phyloP scores from a whole-genome alignment of 306 rosid species.

The Chamaecrista fasciculata region DNA sequence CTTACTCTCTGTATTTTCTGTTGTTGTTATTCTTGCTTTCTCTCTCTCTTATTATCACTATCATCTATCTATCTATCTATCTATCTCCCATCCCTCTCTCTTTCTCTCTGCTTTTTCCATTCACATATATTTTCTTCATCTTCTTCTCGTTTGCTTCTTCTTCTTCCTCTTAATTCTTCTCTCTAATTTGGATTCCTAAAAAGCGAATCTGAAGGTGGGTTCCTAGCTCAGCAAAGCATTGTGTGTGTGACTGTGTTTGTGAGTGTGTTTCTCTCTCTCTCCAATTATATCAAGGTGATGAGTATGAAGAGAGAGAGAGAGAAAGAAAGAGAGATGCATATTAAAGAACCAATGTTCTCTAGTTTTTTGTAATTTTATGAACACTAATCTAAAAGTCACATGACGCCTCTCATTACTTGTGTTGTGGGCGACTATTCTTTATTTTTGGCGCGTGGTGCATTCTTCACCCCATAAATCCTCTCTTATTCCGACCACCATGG shows the following conservation, averaged over 20 bases:
- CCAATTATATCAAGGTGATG: conserved; percentile 49
- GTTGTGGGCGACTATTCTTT: conserved; percentile 6
- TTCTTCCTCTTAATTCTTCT: not conserved
- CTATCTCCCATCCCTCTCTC: not conserved
- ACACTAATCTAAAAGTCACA: conserved; percentile 36
- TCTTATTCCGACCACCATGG: no score
- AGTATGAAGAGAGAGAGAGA: not conserved
- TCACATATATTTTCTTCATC: not conserved
- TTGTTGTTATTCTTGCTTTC: conserved; percentile 7
- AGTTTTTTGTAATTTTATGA: conserved; percentile 37
- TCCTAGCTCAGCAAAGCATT: conserved; percentile 34
- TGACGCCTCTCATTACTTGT: conserved; percentile 23
- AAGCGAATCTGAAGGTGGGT: conserved; percentile 49
- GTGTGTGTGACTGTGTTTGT: no score
- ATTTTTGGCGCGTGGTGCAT: not conserved
- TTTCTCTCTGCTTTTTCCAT: conserved; percentile 2
- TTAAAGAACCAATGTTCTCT: conserved; percentile 31
- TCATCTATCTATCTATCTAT: conserved; percentile 11
- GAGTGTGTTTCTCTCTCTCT: conserved; percentile 46
- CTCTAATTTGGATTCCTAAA: conserved; percentile 33
- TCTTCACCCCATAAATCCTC: not conserved
- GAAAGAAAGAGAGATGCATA: not conserved
- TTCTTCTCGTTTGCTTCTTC: not conserved
- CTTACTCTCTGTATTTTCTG: conserved; percentile 26
- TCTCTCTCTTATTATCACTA: conserved; percentile 26